These are phyloP conservation scores for Przewalskia tangutica DNA, from an alignment of 257 asterid species.

Conservation along the genomic window DNA sequence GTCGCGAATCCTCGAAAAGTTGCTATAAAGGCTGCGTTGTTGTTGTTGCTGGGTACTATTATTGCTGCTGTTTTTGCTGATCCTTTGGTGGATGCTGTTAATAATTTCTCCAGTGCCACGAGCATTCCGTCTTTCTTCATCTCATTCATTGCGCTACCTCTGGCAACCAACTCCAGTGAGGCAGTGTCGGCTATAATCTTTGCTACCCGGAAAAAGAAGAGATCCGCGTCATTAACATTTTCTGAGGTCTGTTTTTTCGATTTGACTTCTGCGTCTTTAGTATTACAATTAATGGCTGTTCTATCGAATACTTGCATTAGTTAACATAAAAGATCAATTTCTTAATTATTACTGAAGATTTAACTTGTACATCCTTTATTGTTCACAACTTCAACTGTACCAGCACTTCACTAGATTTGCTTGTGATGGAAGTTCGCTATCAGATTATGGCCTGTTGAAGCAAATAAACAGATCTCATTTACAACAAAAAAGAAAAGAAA, in stretches of 20 bases:
- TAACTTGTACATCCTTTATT: background rate
- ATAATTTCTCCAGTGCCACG: conserved; percentile 77
- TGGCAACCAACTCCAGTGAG: conserved; percentile 96
- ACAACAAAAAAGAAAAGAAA: background rate
- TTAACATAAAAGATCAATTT: background rate
- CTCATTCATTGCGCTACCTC: conserved; percentile 74
- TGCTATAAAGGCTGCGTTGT: conserved; percentile 51
- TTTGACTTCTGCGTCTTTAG: background rate
- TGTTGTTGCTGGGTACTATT: conserved; percentile 58
- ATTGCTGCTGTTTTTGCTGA: conserved; percentile 95
- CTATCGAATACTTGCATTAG: background rate
- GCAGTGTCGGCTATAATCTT: conserved; percentile 88
- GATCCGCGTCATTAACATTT: conserved; percentile 81
- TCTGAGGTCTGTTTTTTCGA: conserved; percentile 55
- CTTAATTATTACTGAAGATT: background rate
- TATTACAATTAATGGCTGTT: background rate
- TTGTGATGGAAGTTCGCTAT: background rate
- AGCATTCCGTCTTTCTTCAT: conserved; percentile 82
- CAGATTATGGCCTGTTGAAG: background rate
- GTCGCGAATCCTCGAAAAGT: conserved; percentile 37
- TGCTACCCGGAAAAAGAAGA: conserved; percentile 63
- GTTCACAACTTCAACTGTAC: background rate
- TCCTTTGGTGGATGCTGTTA: conserved; percentile 84
- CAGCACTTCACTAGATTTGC: background rate
- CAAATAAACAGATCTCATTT: background rate